A percentile compares a stretch with the other conserved stretches of the same genome.
Conservation (phyloP, 495 filamentous ascomycete genomes). For the Penicillium nucicola region DNA sequence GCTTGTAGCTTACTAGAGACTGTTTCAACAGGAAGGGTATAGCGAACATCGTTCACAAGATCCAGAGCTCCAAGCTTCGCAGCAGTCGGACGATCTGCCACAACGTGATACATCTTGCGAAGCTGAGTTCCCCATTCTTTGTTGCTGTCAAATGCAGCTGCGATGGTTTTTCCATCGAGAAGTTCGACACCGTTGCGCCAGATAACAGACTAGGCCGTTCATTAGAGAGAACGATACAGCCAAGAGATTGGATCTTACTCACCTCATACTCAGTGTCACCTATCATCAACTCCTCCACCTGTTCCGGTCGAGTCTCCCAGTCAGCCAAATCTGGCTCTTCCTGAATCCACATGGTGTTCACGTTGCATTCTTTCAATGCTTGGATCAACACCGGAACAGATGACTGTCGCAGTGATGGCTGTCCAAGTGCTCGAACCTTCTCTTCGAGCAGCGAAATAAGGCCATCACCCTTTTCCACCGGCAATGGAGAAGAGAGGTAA, state of each 20-base stretch:
- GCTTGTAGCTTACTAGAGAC: constrained; percentile 27
- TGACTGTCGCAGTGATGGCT: constrained; percentile 26
- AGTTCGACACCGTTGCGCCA: constrained; percentile 41
- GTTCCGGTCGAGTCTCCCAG: constrained; percentile 32
- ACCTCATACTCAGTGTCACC: constrained; percentile 42
- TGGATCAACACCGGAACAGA: constrained; percentile 25
- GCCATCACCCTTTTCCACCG: constrained; percentile 24
- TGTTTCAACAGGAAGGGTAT: constrained; percentile 33
- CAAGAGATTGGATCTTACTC: neutral
- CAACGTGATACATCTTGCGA: constrained; percentile 37
- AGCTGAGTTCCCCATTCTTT: constrained; percentile 27
- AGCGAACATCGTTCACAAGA: constrained; percentile 34
- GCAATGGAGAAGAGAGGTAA: constrained; percentile 34
- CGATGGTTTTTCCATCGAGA: constrained; percentile 25
- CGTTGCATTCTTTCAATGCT: constrained; percentile 32
- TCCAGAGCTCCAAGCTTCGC: constrained; percentile 36
- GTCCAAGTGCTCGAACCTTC: constrained; percentile 27
- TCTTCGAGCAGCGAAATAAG: constrained; percentile 27
- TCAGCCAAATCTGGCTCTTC: constrained; percentile 29
- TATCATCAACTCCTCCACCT: constrained; percentile 39
- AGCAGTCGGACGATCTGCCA: constrained; percentile 34
- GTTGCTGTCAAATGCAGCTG: constrained; percentile 30
- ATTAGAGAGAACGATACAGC: neutral
- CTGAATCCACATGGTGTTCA: constrained; percentile 41
- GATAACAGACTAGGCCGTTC: constrained; percentile 29